Base-by-base conservation (phyloP, 768 basidiomycete species). In the Tremella fuciformis region DNA sequence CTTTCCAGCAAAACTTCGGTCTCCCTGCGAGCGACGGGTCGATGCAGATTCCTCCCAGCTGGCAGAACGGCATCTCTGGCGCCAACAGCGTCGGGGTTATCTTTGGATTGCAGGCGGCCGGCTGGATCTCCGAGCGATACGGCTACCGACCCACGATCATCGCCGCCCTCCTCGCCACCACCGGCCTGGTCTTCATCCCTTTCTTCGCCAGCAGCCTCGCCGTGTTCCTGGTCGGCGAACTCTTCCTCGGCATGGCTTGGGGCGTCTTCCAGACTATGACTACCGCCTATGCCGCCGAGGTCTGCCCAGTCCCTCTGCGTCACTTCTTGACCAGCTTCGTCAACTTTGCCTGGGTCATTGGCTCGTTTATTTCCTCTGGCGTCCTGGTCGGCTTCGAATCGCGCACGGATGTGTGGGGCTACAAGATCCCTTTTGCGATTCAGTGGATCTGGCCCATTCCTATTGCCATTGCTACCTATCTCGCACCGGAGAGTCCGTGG, bases 231-330 rank as follows among this genome's bases (percentile, higher is more conserved):
- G 26, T 53, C 29, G 57, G 58, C 42, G 13, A 51, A 11, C 50
- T 52, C 29, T 55, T 72, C 34, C 54, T 42, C 15, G 26, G 55
- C 13, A 24, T 19, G 38, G n/a, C 44, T 15, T 77, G 74, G 74
- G 74, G 75, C 50, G 58, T 67, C 16, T 75, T 73, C 59, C 71
- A 73, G 59, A 76, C 76, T 0, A 55, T 77, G 9, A 74, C 74
- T 1, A 68, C 64, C 4, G 67, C 76, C 1, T 78, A 77, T 49
- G 77, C 77, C 8, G 62, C 69, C 34, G 77, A 78, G 41, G 65
- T 73, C 25, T 52, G 50, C 15, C 74, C 74, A 16, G 62, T 75
- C 13, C 61, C 62, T 15, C 64, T 75, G 22, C 63, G 74, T 25
- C 65, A 61, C 16, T 75, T 65, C 55, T 58, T 73, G 2, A 73